A percentile compares a stretch with the other conserved stretches of the same genome.
These are phyloP conservation scores for Tuber magnatum DNA, from an alignment of 495 filamentous ascomycete genomes.

Conservation along the genomic window DNA sequence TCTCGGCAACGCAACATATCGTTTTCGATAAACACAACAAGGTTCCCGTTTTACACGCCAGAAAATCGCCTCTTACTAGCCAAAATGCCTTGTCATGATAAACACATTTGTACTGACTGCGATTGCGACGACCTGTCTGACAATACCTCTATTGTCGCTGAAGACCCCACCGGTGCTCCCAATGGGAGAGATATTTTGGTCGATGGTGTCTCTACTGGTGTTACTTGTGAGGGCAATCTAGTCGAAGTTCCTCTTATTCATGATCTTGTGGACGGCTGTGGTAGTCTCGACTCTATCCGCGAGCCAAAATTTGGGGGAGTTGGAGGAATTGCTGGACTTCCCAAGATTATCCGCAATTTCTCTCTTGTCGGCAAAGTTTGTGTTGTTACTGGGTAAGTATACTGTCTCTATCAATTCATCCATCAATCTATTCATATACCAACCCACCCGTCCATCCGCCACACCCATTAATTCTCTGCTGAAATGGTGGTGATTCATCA, in stretches of 20 bases:
- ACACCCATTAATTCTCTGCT: constrained; percentile 6
- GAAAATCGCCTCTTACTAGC: background rate
- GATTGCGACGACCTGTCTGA: background rate
- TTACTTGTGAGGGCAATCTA: background rate
- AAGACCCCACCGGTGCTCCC: background rate
- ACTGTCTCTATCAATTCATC: constrained; percentile 9
- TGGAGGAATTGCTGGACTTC: constrained; percentile 38
- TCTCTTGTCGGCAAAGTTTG: constrained; percentile 59
- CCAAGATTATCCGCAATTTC: constrained; percentile 58
- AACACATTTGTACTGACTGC: background rate
- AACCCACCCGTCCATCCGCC: background rate
- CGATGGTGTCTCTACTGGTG: background rate
- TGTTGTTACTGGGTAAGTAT: constrained; percentile 60
- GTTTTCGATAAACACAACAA: background rate
- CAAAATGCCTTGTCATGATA: background rate
- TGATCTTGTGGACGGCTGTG: background rate
- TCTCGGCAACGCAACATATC: background rate
- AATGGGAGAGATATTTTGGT: background rate
- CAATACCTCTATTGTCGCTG: background rate
- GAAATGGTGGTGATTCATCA: constrained; percentile 40
- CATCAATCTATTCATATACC: background rate
- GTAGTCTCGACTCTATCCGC: background rate
- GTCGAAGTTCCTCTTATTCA: background rate
- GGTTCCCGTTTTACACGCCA: background rate
- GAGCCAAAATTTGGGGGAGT: background rate